Conservation (phyloP, 2,329 filamentous ascomycete genomes). For the Thermothelomyces thermophilus region DNA sequence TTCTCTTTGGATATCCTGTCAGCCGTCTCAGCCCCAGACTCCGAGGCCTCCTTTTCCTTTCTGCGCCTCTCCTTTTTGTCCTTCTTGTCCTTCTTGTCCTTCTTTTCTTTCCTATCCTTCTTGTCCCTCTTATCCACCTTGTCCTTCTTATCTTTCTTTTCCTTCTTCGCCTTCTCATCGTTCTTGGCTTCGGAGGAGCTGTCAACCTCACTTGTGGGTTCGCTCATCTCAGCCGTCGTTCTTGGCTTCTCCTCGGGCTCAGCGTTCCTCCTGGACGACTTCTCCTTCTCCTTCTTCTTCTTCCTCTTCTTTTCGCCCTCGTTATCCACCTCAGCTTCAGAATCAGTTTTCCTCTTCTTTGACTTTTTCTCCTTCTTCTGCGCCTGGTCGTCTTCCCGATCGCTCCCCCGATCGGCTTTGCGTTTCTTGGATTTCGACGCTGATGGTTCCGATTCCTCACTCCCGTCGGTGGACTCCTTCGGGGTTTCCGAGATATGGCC, state of each 20-base stretch:
- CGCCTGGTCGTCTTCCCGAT: conserved; percentile 22
- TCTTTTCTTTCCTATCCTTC: conserved; percentile 40
- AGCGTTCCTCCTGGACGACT: conserved; percentile 37
- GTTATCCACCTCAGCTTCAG: conserved; percentile 26
- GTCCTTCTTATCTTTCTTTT: conserved; percentile 22
- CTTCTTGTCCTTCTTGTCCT: conserved; percentile 26
- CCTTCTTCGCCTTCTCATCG: conserved; percentile 16
- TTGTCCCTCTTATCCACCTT: conserved; percentile 27
- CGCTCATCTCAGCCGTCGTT: conserved; percentile 16
- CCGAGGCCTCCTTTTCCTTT: conserved; percentile 32
- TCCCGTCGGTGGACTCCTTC: conserved; percentile 8
- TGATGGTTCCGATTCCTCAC: conserved; percentile 25
- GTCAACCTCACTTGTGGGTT: not conserved
- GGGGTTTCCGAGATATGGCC: conserved; percentile 13
- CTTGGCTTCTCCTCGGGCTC: not conserved
- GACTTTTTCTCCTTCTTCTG: conserved; percentile 40
- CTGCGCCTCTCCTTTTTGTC: conserved; percentile 32
- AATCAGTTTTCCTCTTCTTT: conserved; percentile 45
- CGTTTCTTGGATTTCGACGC: conserved; percentile 27
- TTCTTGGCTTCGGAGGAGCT: conserved; percentile 15
- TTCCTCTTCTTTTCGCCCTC: conserved; percentile 24
- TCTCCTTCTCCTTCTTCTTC: conserved; percentile 43
- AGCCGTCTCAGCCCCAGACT: conserved; percentile 25
- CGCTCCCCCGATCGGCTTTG: conserved; percentile 20
- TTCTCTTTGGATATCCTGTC: conserved; percentile 25